Conservation (phyloP, 2,329 filamentous ascomycete species). For the Colletotrichum agaves region DNA sequence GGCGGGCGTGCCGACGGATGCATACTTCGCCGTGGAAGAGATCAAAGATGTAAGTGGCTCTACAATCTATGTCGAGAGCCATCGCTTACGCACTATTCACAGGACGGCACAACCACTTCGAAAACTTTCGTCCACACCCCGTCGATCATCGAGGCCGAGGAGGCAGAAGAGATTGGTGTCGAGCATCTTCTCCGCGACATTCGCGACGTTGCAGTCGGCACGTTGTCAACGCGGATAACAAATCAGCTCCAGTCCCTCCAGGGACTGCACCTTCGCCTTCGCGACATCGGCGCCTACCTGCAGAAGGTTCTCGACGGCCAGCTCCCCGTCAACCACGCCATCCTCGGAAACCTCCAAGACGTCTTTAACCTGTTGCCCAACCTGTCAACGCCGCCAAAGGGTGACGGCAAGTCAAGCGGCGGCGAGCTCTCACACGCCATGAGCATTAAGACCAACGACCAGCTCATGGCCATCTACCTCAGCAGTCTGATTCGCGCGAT, state of each 20-base stretch:
- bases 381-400: slow-evolving; percentile 85
- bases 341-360: slow-evolving; percentile 97
- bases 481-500: slow-evolving; percentile 97
- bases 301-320: slow-evolving; percentile 95
- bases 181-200: slow-evolving; percentile 98
- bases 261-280: slow-evolving; percentile 91
- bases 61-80: slow-evolving; percentile 21
- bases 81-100: slow-evolving; percentile 27
- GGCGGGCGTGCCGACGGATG: slow-evolving; percentile 96
- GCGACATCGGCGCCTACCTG: slow-evolving; percentile 94
- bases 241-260: slow-evolving; percentile 98
- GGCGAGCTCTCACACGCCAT: slow-evolving; percentile 94
- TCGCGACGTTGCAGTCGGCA: slow-evolving; percentile 96
- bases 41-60: slow-evolving; percentile 88
- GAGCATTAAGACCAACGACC: slow-evolving; percentile 99
- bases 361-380: slow-evolving; percentile 99
- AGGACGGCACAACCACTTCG: slow-evolving; percentile 97
- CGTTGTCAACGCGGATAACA: slow-evolving; percentile 94
- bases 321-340: slow-evolving; percentile 95
- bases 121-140: slow-evolving; percentile 99
- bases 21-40: slow-evolving; percentile 98
- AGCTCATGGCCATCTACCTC: slow-evolving; percentile 98
- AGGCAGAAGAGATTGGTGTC: slow-evolving; percentile 98
- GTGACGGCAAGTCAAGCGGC: slow-evolving; percentile 71
- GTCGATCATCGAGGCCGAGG: slow-evolving; percentile 97